Conservation (phyloP, 2,329 filamentous ascomycete genomes). For the Geosmithia putterillii region DNA sequence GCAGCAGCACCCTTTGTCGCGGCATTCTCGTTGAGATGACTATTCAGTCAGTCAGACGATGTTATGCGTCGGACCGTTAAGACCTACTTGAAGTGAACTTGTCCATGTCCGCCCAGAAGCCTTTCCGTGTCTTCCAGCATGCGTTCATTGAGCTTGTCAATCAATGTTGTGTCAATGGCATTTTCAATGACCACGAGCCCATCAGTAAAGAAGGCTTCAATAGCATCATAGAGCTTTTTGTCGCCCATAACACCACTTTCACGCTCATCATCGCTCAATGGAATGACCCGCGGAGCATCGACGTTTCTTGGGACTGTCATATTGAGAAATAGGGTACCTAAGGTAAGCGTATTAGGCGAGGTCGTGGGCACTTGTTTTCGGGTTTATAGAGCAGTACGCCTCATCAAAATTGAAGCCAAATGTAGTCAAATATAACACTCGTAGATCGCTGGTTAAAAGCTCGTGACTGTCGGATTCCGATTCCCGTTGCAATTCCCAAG, state of each 20-base stretch:
- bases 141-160: conserved; percentile 13
- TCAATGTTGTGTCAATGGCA: conserved; percentile 11
- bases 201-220: conserved; percentile 13
- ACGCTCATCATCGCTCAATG: conserved; percentile 10
- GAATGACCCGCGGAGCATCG: conserved; percentile 4
- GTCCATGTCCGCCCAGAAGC: conserved; percentile 8
- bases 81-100: conserved; percentile 6
- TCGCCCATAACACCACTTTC: conserved; percentile 10
- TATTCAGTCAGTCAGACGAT: neutral
- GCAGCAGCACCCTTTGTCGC: conserved; percentile 7
- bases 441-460: too few species aligned
- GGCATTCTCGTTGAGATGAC: conserved; percentile 8
- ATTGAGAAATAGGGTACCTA: too few species aligned
- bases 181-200: conserved; percentile 12
- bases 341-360: too few species aligned
- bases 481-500: too few species aligned
- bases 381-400: too few species aligned
- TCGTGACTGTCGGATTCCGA: too few species aligned
- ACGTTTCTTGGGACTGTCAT: neutral
- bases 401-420: too few species aligned
- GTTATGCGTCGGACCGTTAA: neutral
- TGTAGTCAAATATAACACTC: too few species aligned
- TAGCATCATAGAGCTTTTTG: conserved; percentile 11
- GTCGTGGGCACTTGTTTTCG: too few species aligned
- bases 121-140: conserved; percentile 10